Evolutionary conservation across 345 rosid species (phyloP).

Genomic region (Psidium friedrichsthalianum): DNA sequence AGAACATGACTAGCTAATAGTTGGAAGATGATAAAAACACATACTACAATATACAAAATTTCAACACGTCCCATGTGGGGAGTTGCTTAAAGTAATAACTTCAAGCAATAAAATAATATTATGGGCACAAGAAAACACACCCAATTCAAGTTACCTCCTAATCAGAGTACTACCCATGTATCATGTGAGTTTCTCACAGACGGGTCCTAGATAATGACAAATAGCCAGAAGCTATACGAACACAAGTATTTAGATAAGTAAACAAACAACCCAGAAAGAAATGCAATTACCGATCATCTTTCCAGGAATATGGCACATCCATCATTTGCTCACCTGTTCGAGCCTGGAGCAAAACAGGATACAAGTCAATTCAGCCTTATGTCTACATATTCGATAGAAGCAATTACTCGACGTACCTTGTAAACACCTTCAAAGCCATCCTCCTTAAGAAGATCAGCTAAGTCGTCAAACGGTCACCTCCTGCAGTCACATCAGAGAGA

Average conservation of each 20-base stretch:
- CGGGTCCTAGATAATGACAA: neutral
- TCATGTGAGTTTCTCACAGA: neutral
- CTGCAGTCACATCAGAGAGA: conserved; percentile 16
- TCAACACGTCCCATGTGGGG: neutral
- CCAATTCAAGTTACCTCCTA: neutral
- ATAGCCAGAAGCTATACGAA: neutral
- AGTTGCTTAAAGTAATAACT: neutral
- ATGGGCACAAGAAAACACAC: neutral
- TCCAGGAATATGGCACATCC: conserved; percentile 92
- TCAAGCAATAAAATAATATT: neutral
- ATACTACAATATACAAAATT: neutral
- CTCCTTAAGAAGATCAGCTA: conserved; percentile 32
- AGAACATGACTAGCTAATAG: conserved; percentile 19
- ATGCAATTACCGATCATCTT: conserved; percentile 38
- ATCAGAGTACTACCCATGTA: neutral
- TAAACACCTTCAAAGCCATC: conserved; percentile 67
- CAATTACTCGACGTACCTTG: conserved; percentile 35
- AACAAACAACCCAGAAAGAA: neutral
- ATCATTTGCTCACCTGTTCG: conserved; percentile 85
- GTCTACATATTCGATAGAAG: neutral
- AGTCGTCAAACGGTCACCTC: conserved; percentile 68
- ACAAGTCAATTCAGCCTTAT: neutral
- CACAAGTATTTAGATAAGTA: neutral
- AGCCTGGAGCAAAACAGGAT: conserved; percentile 26
- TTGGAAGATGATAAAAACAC: neutral